Conservation (phyloP, 1,284 basidiomycete species). For the Pseudozyma tsukubaensis region DNA sequence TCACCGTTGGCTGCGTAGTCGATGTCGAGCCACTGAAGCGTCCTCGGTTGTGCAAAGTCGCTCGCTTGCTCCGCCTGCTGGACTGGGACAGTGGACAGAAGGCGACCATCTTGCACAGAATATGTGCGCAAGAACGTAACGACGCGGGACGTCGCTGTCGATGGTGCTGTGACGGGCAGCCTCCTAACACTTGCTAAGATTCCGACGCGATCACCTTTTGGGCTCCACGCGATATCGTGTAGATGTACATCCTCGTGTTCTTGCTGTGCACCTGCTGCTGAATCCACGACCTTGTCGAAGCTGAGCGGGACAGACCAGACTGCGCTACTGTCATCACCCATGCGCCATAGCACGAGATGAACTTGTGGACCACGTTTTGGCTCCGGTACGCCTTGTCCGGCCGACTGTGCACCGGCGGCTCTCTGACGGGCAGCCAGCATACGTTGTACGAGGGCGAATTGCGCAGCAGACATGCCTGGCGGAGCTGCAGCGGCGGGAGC, state of each 20-base stretch:
- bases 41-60: conserved; percentile 8
- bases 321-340: conserved; percentile 40
- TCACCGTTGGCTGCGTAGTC: conserved; percentile 9
- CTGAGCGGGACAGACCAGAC: conserved; percentile 37
- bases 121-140: conserved; percentile 29
- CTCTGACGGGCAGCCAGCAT: conserved; percentile 46
- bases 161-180: conserved; percentile 21
- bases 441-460: conserved; percentile 44
- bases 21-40: conserved; percentile 23
- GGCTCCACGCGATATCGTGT: conserved; percentile 46
- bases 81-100: conserved; percentile 34
- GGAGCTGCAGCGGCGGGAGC: conserved; percentile 20
- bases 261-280: conserved; percentile 8
- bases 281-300: conserved; percentile 41
- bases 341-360: conserved; percentile 42
- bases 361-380: conserved; percentile 44
- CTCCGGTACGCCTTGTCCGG: conserved; percentile 21
- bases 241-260: conserved; percentile 44
- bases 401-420: conserved; percentile 32
- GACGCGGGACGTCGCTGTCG: conserved; percentile 14
- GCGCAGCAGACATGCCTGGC: conserved; percentile 44
- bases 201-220: conserved; percentile 41
- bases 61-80: neutral
- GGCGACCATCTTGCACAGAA: conserved; percentile 45
- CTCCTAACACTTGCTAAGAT: conserved; percentile 26